Evolutionary conservation across 73 alveolate genomes (phyloP).

Genomic region (Blepharisma japonicum): DNA sequence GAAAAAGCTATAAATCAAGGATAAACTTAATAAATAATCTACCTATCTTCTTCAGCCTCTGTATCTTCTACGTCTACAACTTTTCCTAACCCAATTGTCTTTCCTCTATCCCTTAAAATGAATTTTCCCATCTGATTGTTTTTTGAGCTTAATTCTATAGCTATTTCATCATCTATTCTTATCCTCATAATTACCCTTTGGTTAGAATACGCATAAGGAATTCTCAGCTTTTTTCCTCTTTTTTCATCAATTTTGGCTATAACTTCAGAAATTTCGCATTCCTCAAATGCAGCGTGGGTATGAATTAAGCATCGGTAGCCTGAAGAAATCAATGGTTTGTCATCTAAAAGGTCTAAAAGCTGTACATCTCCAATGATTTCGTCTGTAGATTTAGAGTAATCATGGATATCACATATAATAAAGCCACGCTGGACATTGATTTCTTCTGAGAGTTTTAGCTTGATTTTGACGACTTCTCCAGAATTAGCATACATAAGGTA

Average conservation of each 20-base stretch:
- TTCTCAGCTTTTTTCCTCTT: slow-evolving; percentile 64
- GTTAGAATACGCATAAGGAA: slow-evolving; percentile 7
- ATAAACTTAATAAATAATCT: too few species aligned
- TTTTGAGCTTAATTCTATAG: slow-evolving; percentile 6
- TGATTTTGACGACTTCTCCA: slow-evolving; percentile 47
- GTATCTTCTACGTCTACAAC: slow-evolving; percentile 7
- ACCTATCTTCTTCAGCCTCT: slow-evolving; percentile 14
- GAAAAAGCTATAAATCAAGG: slow-evolving; percentile 2
- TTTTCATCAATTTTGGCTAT: slow-evolving; percentile 53
- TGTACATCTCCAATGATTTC: slow-evolving; percentile 47
- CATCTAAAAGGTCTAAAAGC: slow-evolving; percentile 42
- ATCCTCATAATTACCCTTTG: slow-evolving; percentile 18
- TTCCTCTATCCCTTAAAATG: slow-evolving; percentile 79
- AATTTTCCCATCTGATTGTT: slow-evolving; percentile 70
- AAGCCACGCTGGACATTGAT: slow-evolving; percentile 47
- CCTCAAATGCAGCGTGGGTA: slow-evolving; percentile 83
- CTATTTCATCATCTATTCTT: not conserved
- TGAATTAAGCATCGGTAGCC: slow-evolving; percentile 65
- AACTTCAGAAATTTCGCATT: slow-evolving; percentile 59
- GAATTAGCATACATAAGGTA: slow-evolving; percentile 48
- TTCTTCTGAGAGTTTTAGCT: slow-evolving; percentile 39
- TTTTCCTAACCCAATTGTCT: slow-evolving; percentile 46
- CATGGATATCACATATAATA: slow-evolving; percentile 42
- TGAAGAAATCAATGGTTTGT: slow-evolving; percentile 56
- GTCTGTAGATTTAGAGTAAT: slow-evolving; percentile 35